Base-by-base conservation (phyloP, 495 filamentous ascomycete species). In the Penicillium pancosmium region DNA sequence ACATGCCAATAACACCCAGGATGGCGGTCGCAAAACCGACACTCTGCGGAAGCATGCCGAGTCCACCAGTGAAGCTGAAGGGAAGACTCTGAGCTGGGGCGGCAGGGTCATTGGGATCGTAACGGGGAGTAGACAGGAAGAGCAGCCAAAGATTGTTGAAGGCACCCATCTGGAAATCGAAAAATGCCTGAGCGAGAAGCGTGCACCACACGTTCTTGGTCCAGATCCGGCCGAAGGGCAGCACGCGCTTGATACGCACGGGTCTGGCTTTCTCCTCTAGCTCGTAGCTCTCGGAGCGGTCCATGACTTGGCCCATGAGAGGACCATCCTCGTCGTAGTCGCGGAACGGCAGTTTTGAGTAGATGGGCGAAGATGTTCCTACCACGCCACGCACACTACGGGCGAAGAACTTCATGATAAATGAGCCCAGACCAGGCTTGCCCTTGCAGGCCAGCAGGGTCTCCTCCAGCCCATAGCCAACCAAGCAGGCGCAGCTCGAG, bases 141-240 rank as follows among this genome's bases (percentile, higher is more conserved):
- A 91, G 81, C 59, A 90, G 88, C 90, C 89, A 93, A 47, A 93
- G 81, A 50, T 86, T 88, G 71, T 91, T 91, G 80, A 93, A 94
- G 44, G 90, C 90, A 58, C 76, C 89, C 71, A 92, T 82, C 65
- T 92, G 89, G 65, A 89, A 85, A 40, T 88, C 85, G 54, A 94
- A 80, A 60, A 92, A 80, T 46, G 82, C 87, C 69, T 88, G 86
- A 2, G 87, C 81, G 12, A 86, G 47, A 4, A 94, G 75, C 2
- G 90, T 92, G 60, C 73, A 79, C 62, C 85, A 59, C 21, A 96
- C 87, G 62, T 93, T 93, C 52, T 81, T 81, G 3, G 90, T 94
- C 80, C 91, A 94, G 57, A 96, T 90, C 25, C 82, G 81, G 19
- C 83, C 80, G 77, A 93, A 90, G 8, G 90, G 82, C 33, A 93